A percentile compares a stretch with the other conserved stretches of the same genome.
These are phyloP conservation scores for Stagonosporopsis rhizophila DNA, from an alignment of 2,329 filamentous ascomycete species.

Conservation along the genomic window DNA sequence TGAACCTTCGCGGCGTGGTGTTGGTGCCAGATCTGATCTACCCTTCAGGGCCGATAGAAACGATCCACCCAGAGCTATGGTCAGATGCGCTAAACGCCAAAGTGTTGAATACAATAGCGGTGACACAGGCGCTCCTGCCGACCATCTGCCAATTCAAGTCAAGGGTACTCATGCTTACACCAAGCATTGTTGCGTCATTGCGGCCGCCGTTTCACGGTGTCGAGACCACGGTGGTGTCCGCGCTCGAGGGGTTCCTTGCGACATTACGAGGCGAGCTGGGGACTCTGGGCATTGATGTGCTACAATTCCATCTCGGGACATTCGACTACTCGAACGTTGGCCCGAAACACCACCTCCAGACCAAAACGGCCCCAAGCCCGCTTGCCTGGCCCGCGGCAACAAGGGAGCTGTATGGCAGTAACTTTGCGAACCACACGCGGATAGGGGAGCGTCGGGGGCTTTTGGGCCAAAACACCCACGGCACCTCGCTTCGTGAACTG, in stretches of 20 bases:
- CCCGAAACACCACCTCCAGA: slow-evolving; percentile 51
- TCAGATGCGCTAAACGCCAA: slow-evolving; percentile 92
- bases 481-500: slow-evolving; percentile 77
- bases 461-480: slow-evolving; percentile 59
- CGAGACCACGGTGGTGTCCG: slow-evolving; percentile 84
- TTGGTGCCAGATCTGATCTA: slow-evolving; percentile 82
- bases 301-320: slow-evolving; percentile 88
- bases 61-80: slow-evolving; percentile 82
- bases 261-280: slow-evolving; percentile 81
- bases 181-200: slow-evolving; percentile 80
- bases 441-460: slow-evolving; percentile 60
- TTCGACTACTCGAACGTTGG: slow-evolving; percentile 79
- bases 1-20: slow-evolving; percentile 80
- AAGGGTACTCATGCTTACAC: slow-evolving; percentile 78
- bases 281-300: slow-evolving; percentile 77
- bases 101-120: slow-evolving; percentile 86
- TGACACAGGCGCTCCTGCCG: slow-evolving; percentile 82
- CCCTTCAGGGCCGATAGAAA: slow-evolving; percentile 82
- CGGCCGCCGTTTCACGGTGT: slow-evolving; percentile 82
- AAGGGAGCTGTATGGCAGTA: slow-evolving; percentile 45
- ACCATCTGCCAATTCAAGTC: slow-evolving; percentile 62
- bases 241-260: slow-evolving; percentile 83
- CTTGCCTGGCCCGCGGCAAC: slow-evolving; percentile 48
- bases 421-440: slow-evolving; percentile 48
- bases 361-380: slow-evolving; percentile 41